A percentile compares a stretch with the other conserved stretches of the same genome.
Evolutionary conservation across 805 yeast species (phyloP).

Genomic region (Pichia thaimueangensis): DNA sequence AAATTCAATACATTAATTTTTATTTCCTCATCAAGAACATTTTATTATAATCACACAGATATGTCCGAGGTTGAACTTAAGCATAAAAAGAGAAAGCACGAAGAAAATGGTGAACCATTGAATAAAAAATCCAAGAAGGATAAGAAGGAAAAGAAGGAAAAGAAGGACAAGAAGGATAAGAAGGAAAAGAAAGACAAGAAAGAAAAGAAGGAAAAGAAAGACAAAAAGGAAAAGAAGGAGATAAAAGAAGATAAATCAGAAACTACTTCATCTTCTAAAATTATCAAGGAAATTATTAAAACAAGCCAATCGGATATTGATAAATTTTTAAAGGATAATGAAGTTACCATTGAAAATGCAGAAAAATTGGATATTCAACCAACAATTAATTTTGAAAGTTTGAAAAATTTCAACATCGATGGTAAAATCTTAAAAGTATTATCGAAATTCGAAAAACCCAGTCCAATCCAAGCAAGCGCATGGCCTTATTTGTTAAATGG

Average conservation of each 20-base stretch:
- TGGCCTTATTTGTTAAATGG: constrained; percentile 86
- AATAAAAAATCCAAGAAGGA: constrained; percentile 27
- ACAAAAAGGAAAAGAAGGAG: constrained; percentile 33
- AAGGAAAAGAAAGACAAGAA: constrained; percentile 30
- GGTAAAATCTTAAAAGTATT: constrained; percentile 53
- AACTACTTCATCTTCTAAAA: neutral
- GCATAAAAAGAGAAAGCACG: constrained; percentile 26
- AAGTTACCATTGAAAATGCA: constrained; percentile 75
- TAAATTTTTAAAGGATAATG: constrained; percentile 60
- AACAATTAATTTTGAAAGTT: constrained; percentile 56
- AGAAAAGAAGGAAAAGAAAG: constrained; percentile 35
- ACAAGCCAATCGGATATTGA: constrained; percentile 50
- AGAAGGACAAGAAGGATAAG: constrained; percentile 25
- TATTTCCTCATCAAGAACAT: too few relatives aligned
- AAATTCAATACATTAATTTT: too few relatives aligned
- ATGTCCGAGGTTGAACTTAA: constrained; percentile 25
- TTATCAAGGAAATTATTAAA: constrained; percentile 3
- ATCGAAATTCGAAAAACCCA: constrained; percentile 76
- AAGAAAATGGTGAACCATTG: constrained; percentile 19
- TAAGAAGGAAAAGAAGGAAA: constrained; percentile 23
- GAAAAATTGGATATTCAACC: constrained; percentile 52
- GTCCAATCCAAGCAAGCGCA: constrained; percentile 90
- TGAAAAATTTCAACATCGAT: constrained; percentile 40
- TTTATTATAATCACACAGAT: too few relatives aligned
- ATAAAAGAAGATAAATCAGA: constrained; percentile 26